Conservation (phyloP, 345 rosid species). For the Lagerstroemia speciosa region DNA sequence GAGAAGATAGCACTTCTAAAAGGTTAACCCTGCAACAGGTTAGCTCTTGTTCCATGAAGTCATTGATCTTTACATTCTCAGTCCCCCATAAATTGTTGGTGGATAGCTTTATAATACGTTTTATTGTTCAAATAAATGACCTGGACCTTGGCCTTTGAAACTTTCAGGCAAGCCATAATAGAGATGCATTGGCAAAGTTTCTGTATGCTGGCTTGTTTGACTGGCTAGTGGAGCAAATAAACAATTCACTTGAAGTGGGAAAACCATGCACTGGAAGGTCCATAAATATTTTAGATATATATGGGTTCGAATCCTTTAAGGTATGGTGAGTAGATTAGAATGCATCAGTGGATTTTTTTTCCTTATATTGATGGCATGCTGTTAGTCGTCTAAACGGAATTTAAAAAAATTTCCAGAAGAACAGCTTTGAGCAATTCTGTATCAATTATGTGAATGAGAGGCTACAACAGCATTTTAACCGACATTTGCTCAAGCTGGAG, state of each 20-base stretch:
- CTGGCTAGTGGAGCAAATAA: constrained; percentile 83
- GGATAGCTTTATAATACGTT: background rate
- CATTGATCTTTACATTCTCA: background rate
- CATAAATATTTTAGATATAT: constrained; percentile 88
- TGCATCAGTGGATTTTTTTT: constrained; percentile 1
- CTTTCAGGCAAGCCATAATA: constrained; percentile 62
- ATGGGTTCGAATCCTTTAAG: constrained; percentile 90
- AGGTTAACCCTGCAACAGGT: constrained; percentile 83
- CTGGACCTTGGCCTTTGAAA: constrained; percentile 1
- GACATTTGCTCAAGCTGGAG: constrained; percentile 84
- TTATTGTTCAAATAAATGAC: background rate
- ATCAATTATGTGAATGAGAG: constrained; percentile 98
- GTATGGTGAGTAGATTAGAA: constrained; percentile 23
- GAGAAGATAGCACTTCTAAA: constrained; percentile 58
- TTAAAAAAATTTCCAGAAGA: constrained; percentile 49
- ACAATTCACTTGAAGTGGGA: constrained; percentile 57
- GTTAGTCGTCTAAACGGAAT: background rate
- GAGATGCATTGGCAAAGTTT: constrained; percentile 91
- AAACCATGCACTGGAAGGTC: constrained; percentile 48
- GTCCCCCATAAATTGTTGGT: background rate
- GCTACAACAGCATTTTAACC: constrained; percentile 88
- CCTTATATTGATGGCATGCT: background rate
- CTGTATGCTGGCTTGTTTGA: constrained; percentile 76
- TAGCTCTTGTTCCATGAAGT: constrained; percentile 3
- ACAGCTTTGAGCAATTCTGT: constrained; percentile 93